Evolutionary conservation across 2,329 filamentous ascomycete species (phyloP), one percentile per base, ranked within the genome.

Genomic region (Diaporthe nobilis): DNA sequence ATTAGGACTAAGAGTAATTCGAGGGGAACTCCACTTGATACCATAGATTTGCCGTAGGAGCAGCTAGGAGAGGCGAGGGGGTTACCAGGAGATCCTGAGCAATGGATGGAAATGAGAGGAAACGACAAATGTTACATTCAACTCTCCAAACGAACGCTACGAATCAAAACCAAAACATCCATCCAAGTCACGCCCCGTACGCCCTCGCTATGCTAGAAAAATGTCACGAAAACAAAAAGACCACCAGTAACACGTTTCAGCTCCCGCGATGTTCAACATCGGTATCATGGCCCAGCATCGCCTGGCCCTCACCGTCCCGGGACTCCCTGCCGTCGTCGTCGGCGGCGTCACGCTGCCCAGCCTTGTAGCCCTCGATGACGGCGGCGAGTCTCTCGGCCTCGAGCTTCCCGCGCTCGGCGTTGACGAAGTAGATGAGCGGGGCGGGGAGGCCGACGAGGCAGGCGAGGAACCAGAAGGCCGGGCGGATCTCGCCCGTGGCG

Each of bases 381-480:
- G 90, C 88, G 0, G 93, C 92, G 74, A 96, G 85, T 79, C 87
- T 90, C 78, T 89, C 87, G 1, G 93, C 94, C 81, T 95, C 93
- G 61, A 86, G 84, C 84, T 92, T 94, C 15, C 94, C 94, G 51
- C 94, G 88, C 72, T 97, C 94, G 13, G 98, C 94, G 83, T 98
- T 89, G 49, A 99, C 94, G 73, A 95, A 90, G 82, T 92, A 93
- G 84, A 98, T 94, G 70, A 98, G 86, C 1, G 95, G 95, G 22
- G 96, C 92, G 0, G 97, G 96, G 1, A 98, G 84, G 8, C 94
- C 93, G 9, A 99, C 94, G n/a, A 99, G 86, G 7, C 92, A 88
- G 0, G 95, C 95, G 55, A 99, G 87, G 82, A 99, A 99, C 89
- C 94, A 95, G 84, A 99, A 99, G 0, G 96, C 96, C 9, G 94